Conservation (phyloP, 148 eudicot species). For the Amaranthus palmeri region DNA sequence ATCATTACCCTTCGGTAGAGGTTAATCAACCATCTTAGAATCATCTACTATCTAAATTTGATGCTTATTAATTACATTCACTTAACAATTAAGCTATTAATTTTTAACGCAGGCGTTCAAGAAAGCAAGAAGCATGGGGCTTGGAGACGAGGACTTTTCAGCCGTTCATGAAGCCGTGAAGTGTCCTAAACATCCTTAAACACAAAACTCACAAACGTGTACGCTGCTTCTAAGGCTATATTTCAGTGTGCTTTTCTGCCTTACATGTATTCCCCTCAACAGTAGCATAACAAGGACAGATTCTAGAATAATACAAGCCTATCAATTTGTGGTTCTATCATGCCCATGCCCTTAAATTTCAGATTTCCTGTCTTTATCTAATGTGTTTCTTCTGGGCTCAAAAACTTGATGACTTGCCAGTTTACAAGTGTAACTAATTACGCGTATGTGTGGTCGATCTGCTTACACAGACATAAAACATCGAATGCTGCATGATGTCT, state of each 20-base stretch:
- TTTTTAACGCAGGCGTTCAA: conserved; percentile 59
- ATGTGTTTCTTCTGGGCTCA: too few species aligned
- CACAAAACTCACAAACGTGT: conserved; percentile 9
- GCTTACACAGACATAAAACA: background rate
- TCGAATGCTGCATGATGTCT: background rate
- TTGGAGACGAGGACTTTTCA: conserved; percentile 91
- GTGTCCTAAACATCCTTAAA: conserved; percentile 34
- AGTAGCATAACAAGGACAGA: too few species aligned
- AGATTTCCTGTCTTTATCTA: too few species aligned
- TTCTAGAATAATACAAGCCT: too few species aligned
- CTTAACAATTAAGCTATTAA: background rate
- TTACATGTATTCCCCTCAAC: too few species aligned
- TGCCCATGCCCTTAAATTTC: too few species aligned
- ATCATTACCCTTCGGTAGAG: too few species aligned
- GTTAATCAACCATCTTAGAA: too few species aligned
- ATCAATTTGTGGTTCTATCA: too few species aligned
- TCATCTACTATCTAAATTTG: background rate
- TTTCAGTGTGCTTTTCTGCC: too few species aligned
- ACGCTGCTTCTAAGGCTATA: too few species aligned
- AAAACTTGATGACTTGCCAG: background rate
- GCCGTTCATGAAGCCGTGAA: conserved; percentile 80
- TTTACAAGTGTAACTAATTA: background rate
- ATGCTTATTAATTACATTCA: background rate
- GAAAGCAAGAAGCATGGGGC: conserved; percentile 82
- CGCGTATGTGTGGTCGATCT: background rate